These are phyloP conservation scores for Pseudozyma tsukubaensis DNA, from an alignment of 1,284 basidiomycete genomes.

Conservation along the genomic window DNA sequence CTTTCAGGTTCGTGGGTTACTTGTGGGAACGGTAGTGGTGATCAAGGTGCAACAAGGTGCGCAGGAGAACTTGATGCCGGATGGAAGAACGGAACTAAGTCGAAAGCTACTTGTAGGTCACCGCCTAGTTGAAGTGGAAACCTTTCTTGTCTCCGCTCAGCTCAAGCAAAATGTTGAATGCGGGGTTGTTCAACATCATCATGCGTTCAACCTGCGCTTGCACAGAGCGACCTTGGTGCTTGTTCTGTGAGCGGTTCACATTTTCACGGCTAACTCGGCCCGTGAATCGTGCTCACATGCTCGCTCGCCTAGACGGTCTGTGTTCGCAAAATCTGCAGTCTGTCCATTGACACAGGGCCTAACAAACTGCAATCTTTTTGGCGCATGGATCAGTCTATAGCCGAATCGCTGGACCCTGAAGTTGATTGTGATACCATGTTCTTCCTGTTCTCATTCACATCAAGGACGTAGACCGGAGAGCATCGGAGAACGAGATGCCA, in stretches of 20 bases:
- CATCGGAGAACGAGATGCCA: constrained; percentile 8
- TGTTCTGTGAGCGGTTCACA: background rate
- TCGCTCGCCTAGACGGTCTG: no score
- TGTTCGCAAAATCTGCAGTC: no score
- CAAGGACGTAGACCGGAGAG: background rate
- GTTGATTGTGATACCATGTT: background rate
- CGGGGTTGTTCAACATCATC: constrained; percentile 7
- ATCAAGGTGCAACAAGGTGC: background rate
- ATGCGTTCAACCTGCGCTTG: background rate
- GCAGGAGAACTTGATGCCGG: background rate
- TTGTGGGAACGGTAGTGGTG: background rate
- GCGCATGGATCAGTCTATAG: background rate
- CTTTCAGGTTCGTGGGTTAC: background rate
- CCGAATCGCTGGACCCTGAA: constrained; percentile 20
- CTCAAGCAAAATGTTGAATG: constrained; percentile 6
- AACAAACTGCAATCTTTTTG: no score
- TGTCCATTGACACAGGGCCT: no score
- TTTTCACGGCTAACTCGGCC: constrained; percentile 28
- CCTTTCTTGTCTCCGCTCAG: constrained; percentile 2
- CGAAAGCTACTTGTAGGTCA: background rate
- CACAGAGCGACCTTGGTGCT: background rate
- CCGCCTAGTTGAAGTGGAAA: constrained; percentile 8
- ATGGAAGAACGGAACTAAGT: constrained; percentile 6
- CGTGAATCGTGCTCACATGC: no score
- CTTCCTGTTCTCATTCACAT: background rate